Conservation (phyloP, 1,284 basidiomycete species). For the Singerocomus inundabilis region DNA sequence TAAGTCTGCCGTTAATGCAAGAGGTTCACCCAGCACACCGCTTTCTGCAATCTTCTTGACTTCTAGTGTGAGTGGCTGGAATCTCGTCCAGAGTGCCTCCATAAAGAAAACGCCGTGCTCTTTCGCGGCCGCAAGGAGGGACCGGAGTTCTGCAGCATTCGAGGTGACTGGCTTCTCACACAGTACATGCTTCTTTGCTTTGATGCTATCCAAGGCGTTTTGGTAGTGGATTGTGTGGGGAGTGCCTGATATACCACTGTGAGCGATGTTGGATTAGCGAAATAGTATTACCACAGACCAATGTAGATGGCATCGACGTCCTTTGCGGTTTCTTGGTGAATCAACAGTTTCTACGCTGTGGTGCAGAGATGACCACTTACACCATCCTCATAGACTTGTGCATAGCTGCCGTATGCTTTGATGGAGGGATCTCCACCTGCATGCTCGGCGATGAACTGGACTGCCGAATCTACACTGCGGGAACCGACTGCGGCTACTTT, state of each 20-base stretch:
- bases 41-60: conserved; percentile 63
- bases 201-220: conserved; percentile 74
- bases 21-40: conserved; percentile 60
- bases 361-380: conserved; percentile 37
- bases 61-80: conserved; percentile 68
- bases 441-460: conserved; percentile 63
- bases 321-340: conserved; percentile 38
- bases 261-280: conserved; percentile 2
- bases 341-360: background rate
- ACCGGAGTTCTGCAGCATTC: conserved; percentile 63
- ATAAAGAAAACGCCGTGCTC: conserved; percentile 82
- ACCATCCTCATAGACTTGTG: conserved; percentile 71
- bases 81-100: conserved; percentile 85
- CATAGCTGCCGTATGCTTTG: conserved; percentile 77
- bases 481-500: conserved; percentile 81
- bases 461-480: conserved; percentile 65
- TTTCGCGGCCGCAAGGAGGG: conserved; percentile 71
- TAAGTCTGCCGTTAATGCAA: conserved; percentile 69
- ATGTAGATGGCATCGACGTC: conserved; percentile 81
- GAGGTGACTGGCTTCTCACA: conserved; percentile 81
- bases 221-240: conserved; percentile 85
- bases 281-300: conserved; percentile 41
- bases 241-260: conserved; percentile 53
- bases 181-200: conserved; percentile 82
- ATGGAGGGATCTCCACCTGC: conserved; percentile 50